A percentile compares a stretch with the other conserved stretches of the same genome.
These are phyloP conservation scores for Trichosporon asahii DNA, from an alignment of 1,284 basidiomycete genomes.

Conservation along the genomic window DNA sequence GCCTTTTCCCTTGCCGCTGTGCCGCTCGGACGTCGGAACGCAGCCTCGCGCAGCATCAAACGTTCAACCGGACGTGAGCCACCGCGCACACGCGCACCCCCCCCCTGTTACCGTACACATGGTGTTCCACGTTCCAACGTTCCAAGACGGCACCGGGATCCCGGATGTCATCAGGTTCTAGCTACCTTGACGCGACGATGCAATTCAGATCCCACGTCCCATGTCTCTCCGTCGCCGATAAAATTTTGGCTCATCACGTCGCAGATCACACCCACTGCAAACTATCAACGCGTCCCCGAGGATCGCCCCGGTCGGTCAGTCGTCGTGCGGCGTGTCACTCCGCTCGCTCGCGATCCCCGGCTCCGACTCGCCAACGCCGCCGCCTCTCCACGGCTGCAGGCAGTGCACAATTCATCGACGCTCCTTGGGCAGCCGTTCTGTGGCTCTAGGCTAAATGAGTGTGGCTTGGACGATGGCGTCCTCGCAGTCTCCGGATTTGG, in stretches of 20 bases:
- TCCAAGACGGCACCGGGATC: background rate
- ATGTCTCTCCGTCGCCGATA: background rate
- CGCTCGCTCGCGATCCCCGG: background rate
- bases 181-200: background rate
- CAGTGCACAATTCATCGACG: background rate
- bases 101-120: background rate
- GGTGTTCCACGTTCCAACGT: too few relatives aligned
- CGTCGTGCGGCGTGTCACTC: background rate
- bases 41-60: background rate
- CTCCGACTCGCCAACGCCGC: too few relatives aligned
- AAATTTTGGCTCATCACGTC: background rate
- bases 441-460: background rate
- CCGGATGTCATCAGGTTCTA: background rate
- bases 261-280: background rate
- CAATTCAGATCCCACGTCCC: background rate
- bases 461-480: background rate
- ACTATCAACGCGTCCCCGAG: background rate
- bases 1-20: background rate
- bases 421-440: background rate
- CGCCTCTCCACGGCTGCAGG: background rate
- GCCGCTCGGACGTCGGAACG: background rate
- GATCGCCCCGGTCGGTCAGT: too few relatives aligned
- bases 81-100: background rate
- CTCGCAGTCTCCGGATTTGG: background rate
- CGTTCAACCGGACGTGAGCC: background rate